These are phyloP conservation scores for Aspergillus hiratsukae DNA, from an alignment of 2,329 filamentous ascomycete genomes.

Conservation along the genomic window DNA sequence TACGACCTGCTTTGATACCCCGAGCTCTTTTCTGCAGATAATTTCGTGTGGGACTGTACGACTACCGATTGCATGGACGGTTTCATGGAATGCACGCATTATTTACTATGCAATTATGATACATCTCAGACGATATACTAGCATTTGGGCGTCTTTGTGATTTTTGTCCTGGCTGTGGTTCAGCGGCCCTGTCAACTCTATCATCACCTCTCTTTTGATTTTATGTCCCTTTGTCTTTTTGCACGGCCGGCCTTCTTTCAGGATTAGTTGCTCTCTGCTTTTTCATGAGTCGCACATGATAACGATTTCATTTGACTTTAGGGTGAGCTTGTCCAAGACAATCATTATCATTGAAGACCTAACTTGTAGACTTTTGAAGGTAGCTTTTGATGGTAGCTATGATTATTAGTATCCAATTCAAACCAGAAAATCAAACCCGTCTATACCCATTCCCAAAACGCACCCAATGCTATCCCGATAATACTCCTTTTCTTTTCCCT, in stretches of 20 bases:
- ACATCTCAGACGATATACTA: neutral
- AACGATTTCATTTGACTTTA: neutral
- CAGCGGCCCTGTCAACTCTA: neutral
- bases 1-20: neutral
- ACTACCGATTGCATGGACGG: neutral
- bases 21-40: neutral
- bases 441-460: neutral
- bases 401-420: neutral
- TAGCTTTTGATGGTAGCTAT: neutral
- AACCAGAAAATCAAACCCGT: neutral
- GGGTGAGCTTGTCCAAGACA: neutral
- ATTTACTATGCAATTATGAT: neutral
- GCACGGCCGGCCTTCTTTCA: neutral
- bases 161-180: neutral
- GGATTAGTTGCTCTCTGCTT: neutral
- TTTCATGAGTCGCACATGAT: neutral
- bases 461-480: neutral
- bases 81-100: neutral
- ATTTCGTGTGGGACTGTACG: neutral
- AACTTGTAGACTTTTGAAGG: neutral
- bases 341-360: neutral
- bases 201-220: neutral
- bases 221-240: neutral
- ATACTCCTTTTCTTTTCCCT: neutral
- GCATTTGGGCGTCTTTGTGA: neutral